Conservation (phyloP, 2,329 filamentous ascomycete genomes). For the Ophiostoma quercus region DNA sequence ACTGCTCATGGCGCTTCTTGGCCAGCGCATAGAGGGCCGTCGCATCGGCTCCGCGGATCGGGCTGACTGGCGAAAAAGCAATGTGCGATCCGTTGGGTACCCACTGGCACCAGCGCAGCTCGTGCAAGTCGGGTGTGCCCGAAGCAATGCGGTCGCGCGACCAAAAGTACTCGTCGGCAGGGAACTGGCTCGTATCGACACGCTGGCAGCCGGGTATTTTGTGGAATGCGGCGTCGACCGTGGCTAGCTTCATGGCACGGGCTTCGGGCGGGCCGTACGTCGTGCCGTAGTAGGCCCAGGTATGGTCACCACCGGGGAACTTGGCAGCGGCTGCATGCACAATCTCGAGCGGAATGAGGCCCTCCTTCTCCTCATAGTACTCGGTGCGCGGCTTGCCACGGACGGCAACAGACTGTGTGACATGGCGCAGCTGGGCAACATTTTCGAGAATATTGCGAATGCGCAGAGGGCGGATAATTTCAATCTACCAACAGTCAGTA, state of each 20-base stretch:
- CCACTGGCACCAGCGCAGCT: constrained; percentile 45
- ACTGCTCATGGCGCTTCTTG: background rate
- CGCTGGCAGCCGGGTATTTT: background rate
- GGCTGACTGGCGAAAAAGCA: constrained; percentile 49
- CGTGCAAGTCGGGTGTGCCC: constrained; percentile 35
- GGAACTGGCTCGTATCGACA: background rate
- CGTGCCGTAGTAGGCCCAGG: background rate
- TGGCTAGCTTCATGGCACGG: background rate
- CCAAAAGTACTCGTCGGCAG: background rate
- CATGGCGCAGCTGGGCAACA: background rate
- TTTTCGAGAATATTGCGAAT: background rate
- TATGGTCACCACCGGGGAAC: background rate
- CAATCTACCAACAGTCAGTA: background rate
- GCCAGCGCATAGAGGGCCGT: constrained; percentile 27
- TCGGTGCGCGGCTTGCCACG: background rate
- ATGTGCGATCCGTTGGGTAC: constrained; percentile 45
- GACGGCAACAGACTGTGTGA: background rate
- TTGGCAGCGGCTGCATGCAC: background rate
- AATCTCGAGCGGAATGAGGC: background rate
- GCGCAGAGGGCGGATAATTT: background rate
- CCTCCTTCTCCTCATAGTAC: background rate
- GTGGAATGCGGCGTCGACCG: background rate
- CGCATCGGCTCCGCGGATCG: constrained; percentile 44
- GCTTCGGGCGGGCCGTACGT: background rate
- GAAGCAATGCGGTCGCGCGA: background rate